phyloP scores from a whole-genome alignment of 2,329 filamentous ascomycete species.

The Alternaria triticina region DNA sequence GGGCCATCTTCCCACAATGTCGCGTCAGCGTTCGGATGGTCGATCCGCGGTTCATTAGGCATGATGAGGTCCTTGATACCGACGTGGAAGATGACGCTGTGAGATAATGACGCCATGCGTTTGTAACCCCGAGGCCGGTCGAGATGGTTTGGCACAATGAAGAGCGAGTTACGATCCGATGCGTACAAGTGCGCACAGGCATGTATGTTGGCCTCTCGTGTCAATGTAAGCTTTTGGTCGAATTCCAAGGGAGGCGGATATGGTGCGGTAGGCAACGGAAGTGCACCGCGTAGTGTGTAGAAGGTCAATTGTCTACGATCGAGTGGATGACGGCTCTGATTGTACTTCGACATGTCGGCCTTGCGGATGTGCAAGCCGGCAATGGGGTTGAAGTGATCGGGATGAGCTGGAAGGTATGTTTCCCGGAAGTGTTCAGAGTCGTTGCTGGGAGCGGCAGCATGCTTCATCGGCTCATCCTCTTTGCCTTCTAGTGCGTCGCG shows the following conservation, averaged over 20 bases:
- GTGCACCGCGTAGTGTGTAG: slow-evolving; percentile 42
- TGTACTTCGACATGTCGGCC: slow-evolving; percentile 60
- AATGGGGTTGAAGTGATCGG: slow-evolving; percentile 49
- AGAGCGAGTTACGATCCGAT: slow-evolving; percentile 62
- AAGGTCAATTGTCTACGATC: slow-evolving; percentile 46
- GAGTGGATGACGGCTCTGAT: slow-evolving; percentile 45
- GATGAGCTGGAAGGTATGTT: slow-evolving; percentile 38
- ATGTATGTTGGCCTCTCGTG: slow-evolving; percentile 57
- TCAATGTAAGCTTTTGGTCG: slow-evolving; percentile 4
- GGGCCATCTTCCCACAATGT: slow-evolving; percentile 32
- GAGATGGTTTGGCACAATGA: slow-evolving; percentile 58
- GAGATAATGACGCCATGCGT: slow-evolving; percentile 41
- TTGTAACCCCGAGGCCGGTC: slow-evolving; percentile 30
- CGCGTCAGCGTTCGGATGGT: slow-evolving; percentile 30
- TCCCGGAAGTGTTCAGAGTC: slow-evolving; percentile 37
- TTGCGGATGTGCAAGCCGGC: slow-evolving; percentile 58
- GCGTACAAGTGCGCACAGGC: slow-evolving; percentile 65
- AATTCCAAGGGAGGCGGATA: slow-evolving; percentile 16
- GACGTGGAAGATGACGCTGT: slow-evolving; percentile 44
- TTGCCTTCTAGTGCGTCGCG: slow-evolving; percentile 41
- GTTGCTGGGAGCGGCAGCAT: slow-evolving; percentile 24
- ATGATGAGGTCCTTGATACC: slow-evolving; percentile 34
- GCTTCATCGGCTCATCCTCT: slow-evolving; percentile 37
- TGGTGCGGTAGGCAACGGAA: slow-evolving; percentile 36
- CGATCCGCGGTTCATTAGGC: slow-evolving; percentile 29